Conservation (phyloP, 2,329 filamentous ascomycete genomes). For the Hymenoscyphus fraxineus region DNA sequence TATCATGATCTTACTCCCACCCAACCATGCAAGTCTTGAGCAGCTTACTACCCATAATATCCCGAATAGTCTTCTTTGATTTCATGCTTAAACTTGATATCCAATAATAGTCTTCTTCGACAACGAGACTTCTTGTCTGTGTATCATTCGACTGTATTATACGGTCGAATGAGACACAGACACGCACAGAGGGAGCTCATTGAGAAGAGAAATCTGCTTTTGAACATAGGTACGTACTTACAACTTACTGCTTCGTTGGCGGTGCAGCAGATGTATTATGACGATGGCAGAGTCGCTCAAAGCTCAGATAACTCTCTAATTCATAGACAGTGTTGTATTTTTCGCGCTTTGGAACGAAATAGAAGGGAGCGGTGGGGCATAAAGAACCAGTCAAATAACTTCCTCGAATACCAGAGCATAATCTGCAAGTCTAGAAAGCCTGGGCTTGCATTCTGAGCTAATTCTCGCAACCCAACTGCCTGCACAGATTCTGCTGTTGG, state of each 20-base stretch:
- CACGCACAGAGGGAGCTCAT: conserved; percentile 4
- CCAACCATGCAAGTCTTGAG: conserved; percentile 10
- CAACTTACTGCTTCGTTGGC: conserved; percentile 16
- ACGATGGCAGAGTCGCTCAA: background rate
- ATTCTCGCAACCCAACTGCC: conserved; percentile 14
- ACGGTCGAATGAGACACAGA: conserved; percentile 3
- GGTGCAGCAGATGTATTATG: conserved; percentile 20
- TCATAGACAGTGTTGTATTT: background rate
- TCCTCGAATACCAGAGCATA: background rate
- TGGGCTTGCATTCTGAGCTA: conserved; percentile 2
- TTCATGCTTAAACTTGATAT: conserved; percentile 1
- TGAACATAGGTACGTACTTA: conserved; percentile 19
- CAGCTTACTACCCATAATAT: background rate
- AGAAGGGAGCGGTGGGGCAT: background rate
- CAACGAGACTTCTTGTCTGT: conserved; percentile 11
- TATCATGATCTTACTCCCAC: conserved; percentile 1
- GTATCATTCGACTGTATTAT: background rate
- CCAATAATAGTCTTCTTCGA: conserved; percentile 5
- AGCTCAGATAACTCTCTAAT: background rate
- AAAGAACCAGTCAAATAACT: background rate
- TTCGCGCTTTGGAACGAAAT: background rate
- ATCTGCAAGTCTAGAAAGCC: background rate
- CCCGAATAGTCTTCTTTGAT: background rate
- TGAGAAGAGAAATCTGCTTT: conserved; percentile 12
- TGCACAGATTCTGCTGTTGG: conserved; percentile 14